Evolutionary conservation across 768 basidiomycete genomes (phyloP), one percentile per base, ranked within the genome.

Genomic region (Leccinum pellstonianum): DNA sequence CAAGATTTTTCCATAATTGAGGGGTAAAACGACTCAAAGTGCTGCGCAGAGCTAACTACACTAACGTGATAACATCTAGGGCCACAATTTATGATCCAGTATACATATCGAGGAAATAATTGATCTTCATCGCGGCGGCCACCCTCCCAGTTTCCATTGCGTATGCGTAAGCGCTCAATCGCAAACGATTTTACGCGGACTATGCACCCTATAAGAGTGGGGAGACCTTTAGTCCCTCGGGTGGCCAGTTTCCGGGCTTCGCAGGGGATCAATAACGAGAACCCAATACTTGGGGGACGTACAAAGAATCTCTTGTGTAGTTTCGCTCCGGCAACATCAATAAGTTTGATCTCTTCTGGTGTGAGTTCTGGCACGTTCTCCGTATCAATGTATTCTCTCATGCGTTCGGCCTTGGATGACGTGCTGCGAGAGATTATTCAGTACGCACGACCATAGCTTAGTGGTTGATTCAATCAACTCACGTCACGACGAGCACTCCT

Each of bases 311-410:
- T 58, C 61, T 58, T 63, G 53, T 70, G 66, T 7, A 55, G 27
- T 54, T 66, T 52, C n/a, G 57, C 58, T 27, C 74, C 73, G n/a
- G 67, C 60, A 17, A 47, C 57, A 2, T 74, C 73, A 19, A 74
- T 60, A 17, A 68, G 63, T 0, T 55, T 50, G 3, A 73, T 51
- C 54, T 74, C 74, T 31, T 64, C 68, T 12, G 27, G 10, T 2
- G 64, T 73, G 43, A 74, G 68, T 8, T 71, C 62, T 1, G 73
- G 71, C 29, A 76, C 35, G 35, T 62, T 62, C 51, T 70, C 59
- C 1, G 69, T 72, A 51, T 69, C 71, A 3, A 74, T 54, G 33
- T 74, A 76, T 69, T 76, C 75, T 54, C 56, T 68, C 58, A 76
- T 58, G 52, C 70, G 72, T 56, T 68, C 66, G 1, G 56, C 70